Conservation (phyloP, 495 filamentous ascomycete genomes). For the Articulospora tetracladia region DNA sequence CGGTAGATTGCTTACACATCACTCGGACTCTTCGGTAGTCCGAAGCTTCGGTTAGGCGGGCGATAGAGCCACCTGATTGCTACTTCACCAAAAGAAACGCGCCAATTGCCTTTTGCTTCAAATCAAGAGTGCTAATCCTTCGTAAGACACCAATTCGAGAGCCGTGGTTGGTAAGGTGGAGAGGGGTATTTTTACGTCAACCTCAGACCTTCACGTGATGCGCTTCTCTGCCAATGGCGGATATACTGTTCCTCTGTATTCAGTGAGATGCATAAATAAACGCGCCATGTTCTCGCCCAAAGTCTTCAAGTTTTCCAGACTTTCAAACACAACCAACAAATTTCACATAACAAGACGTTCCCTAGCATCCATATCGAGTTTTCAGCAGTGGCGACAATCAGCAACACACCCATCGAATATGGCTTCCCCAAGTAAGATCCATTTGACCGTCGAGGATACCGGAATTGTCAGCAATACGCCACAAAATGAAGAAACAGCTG, state of each 20-base stretch:
- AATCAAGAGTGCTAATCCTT: no score
- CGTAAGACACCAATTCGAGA: not conserved
- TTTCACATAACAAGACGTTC: not conserved
- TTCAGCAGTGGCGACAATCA: slow-evolving; percentile 15
- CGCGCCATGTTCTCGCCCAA: not conserved
- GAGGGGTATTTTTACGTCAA: not conserved
- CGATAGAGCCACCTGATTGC: no score
- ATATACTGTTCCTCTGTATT: not conserved
- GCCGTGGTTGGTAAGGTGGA: not conserved
- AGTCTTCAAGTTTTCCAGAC: not conserved
- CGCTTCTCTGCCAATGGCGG: not conserved
- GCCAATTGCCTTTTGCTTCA: no score
- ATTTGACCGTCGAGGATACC: slow-evolving; percentile 50
- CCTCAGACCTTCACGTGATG: not conserved
- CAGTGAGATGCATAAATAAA: not conserved
- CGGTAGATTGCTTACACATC: no score
- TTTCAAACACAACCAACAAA: not conserved
- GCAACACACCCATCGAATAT: slow-evolving; percentile 35
- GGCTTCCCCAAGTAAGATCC: slow-evolving; percentile 62
- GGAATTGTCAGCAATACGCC: slow-evolving; percentile 50
- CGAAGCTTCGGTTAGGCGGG: no score
- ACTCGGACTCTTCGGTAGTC: no score
- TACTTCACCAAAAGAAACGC: no score
- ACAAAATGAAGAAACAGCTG: slow-evolving; percentile 54
- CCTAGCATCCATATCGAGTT: slow-evolving; percentile 4